A percentile compares a stretch with the other conserved stretches of the same genome.
Evolutionary conservation across 1,139 yeast genomes (phyloP).

Genomic region (Saccharomyces hybrid): DNA sequence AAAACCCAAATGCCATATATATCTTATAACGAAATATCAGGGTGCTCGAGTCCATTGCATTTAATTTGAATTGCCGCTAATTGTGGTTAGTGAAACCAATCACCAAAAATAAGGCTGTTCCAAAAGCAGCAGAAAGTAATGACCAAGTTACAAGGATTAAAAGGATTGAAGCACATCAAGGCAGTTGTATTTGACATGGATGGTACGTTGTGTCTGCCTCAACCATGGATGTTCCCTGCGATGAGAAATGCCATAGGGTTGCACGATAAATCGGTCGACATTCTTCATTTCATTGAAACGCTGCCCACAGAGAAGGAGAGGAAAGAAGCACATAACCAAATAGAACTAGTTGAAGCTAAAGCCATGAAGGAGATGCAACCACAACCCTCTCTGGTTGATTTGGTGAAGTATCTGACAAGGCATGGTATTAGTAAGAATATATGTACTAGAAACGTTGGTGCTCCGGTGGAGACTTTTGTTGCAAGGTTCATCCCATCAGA

Average conservation of each 20-base stretch:
- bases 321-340: slow-evolving; percentile 37
- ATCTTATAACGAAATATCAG: not conserved
- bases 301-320: slow-evolving; percentile 36
- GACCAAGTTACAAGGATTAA: not conserved
- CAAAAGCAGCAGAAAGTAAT: not conserved
- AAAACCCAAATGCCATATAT: not conserved
- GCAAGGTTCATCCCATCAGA: slow-evolving; percentile 37
- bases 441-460: slow-evolving; percentile 52
- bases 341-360: slow-evolving; percentile 44
- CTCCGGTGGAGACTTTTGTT: slow-evolving; percentile 41
- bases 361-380: slow-evolving; percentile 55
- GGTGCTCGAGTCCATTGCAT: not conserved
- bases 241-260: slow-evolving; percentile 54
- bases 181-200: slow-evolving; percentile 65
- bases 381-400: slow-evolving; percentile 38
- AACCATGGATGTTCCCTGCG: slow-evolving; percentile 57
- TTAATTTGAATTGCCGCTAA: not conserved
- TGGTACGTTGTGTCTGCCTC: slow-evolving; percentile 59
- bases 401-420: slow-evolving; percentile 32
- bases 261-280: slow-evolving; percentile 39
- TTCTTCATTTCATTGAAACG: slow-evolving; percentile 41
- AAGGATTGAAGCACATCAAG: slow-evolving; percentile 28
- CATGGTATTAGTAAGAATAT: slow-evolving; percentile 41
- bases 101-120: not conserved
- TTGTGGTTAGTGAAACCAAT: not conserved